Evolutionary conservation across 768 basidiomycete species (phyloP).

Genomic region (Leccinellum luteum): DNA sequence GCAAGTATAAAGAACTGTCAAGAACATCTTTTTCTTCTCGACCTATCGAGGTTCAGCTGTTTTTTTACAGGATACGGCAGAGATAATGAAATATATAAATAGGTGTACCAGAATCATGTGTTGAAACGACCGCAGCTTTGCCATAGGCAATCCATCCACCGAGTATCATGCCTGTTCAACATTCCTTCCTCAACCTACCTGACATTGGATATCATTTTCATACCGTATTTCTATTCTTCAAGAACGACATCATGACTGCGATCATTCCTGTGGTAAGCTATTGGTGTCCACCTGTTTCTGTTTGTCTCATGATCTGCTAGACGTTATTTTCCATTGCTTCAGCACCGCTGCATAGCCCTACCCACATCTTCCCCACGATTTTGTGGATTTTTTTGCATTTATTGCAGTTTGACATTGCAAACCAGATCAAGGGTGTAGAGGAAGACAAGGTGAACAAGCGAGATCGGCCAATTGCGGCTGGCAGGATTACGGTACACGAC

Average conservation of each 20-base stretch:
- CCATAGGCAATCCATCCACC: no score
- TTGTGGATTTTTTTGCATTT: constrained; percentile 47
- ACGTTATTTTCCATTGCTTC: constrained; percentile 2
- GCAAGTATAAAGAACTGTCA: not conserved
- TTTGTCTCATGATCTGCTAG: not conserved
- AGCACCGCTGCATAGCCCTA: constrained; percentile 26
- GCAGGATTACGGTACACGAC: constrained; percentile 35
- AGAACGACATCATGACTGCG: constrained; percentile 46
- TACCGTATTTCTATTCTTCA: constrained; percentile 39
- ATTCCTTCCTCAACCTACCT: not conserved
- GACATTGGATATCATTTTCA: constrained; percentile 21
- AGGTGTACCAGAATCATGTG: not conserved
- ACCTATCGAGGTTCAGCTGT: not conserved
- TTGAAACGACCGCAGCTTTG: not conserved
- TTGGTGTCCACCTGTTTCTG: not conserved
- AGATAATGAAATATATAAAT: constrained; percentile 1
- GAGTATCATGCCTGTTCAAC: constrained; percentile 20
- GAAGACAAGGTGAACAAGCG: constrained; percentile 47
- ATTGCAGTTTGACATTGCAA: constrained; percentile 38
- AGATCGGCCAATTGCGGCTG: constrained; percentile 44
- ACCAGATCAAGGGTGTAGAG: constrained; percentile 9
- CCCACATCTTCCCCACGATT: constrained; percentile 25
- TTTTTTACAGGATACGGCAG: not conserved
- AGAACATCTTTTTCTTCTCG: not conserved
- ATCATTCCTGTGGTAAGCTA: constrained; percentile 43